A percentile compares a stretch with the other conserved stretches of the same genome.
Evolutionary conservation across 2,329 filamentous ascomycete genomes (phyloP).

Genomic region (Epicoccum nigrum): DNA sequence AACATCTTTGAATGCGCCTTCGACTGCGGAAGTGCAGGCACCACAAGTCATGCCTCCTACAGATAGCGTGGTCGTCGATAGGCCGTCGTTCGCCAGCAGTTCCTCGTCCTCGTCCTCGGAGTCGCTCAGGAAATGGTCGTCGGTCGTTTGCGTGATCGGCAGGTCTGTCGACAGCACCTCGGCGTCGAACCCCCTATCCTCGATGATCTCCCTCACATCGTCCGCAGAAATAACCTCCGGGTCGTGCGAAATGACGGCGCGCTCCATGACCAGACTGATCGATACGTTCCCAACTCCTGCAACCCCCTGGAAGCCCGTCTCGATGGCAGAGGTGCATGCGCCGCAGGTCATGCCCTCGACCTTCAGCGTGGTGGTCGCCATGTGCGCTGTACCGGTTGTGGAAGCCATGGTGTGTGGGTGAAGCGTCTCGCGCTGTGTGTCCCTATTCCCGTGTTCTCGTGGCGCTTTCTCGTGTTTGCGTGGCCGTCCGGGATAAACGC

Average conservation of each 20-base stretch:
- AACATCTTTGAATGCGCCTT: slow-evolving; percentile 78
- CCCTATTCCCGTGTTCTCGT: slow-evolving; percentile 7
- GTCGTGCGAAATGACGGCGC: slow-evolving; percentile 93
- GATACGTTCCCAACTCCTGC: slow-evolving; percentile 85
- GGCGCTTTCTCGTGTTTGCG: slow-evolving; percentile 6
- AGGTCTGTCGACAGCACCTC: slow-evolving; percentile 84
- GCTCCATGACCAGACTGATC: slow-evolving; percentile 92
- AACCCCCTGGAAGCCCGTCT: slow-evolving; percentile 84
- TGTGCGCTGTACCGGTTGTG: slow-evolving; percentile 51
- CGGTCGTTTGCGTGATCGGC: slow-evolving; percentile 56
- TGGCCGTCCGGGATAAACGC: slow-evolving; percentile 16
- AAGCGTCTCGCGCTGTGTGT: slow-evolving; percentile 12
- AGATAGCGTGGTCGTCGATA: slow-evolving; percentile 71
- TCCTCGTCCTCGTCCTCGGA: slow-evolving; percentile 44
- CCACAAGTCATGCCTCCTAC: slow-evolving; percentile 92
- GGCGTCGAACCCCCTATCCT: slow-evolving; percentile 91
- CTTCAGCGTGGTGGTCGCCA: slow-evolving; percentile 89
- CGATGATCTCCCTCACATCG: slow-evolving; percentile 81
- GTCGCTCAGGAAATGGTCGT: slow-evolving; percentile 46
- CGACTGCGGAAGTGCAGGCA: slow-evolving; percentile 84
- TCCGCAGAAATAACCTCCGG: slow-evolving; percentile 74
- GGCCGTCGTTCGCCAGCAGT: slow-evolving; percentile 46
- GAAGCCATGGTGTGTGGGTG: slow-evolving; percentile 19
- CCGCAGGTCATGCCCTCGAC: slow-evolving; percentile 90
- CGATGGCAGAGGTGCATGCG: slow-evolving; percentile 93